These are phyloP conservation scores for Saturnispora galanensis DNA, from an alignment of 805 yeast genomes.

Conservation along the genomic window DNA sequence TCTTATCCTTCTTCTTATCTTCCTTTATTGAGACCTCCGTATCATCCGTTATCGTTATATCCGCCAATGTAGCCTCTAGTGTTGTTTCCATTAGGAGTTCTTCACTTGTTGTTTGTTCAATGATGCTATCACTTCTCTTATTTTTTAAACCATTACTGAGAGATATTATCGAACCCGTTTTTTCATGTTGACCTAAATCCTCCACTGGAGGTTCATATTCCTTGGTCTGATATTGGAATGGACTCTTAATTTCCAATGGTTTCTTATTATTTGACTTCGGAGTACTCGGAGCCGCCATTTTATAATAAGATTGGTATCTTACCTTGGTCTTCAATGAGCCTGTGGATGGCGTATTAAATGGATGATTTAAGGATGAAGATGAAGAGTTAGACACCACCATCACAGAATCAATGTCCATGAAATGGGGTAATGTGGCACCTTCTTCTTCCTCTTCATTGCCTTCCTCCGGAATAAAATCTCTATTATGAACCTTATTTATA, in stretches of 20 bases:
- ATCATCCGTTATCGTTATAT: not conserved
- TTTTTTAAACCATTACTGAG: not conserved
- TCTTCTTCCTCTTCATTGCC: constrained; percentile 1
- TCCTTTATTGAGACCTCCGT: not conserved
- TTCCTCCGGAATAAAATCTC: not conserved
- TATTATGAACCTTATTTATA: constrained; percentile 13
- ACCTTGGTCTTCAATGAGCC: constrained; percentile 22
- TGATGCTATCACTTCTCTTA: not conserved
- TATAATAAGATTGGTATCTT: constrained; percentile 26
- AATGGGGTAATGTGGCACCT: constrained; percentile 7
- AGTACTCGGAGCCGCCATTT: constrained; percentile 16
- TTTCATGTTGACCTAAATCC: constrained; percentile 1
- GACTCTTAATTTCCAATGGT: constrained; percentile 13
- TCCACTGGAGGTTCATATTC: constrained; percentile 26
- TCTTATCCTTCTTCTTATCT: not conserved
- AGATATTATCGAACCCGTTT: not conserved
- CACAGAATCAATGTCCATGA: constrained; percentile 17
- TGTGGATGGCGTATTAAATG: constrained; percentile 16
- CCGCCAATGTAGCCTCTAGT: not conserved
- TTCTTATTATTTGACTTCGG: constrained; percentile 7
- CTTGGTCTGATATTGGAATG: constrained; percentile 27
- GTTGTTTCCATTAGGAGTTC: not conserved
- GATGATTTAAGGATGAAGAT: constrained; percentile 14
- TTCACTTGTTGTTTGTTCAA: not conserved
- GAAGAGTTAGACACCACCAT: constrained; percentile 15